phyloP scores from a whole-genome alignment of 192 early-diverging fungal species.

The Coemansia sp. region DNA sequence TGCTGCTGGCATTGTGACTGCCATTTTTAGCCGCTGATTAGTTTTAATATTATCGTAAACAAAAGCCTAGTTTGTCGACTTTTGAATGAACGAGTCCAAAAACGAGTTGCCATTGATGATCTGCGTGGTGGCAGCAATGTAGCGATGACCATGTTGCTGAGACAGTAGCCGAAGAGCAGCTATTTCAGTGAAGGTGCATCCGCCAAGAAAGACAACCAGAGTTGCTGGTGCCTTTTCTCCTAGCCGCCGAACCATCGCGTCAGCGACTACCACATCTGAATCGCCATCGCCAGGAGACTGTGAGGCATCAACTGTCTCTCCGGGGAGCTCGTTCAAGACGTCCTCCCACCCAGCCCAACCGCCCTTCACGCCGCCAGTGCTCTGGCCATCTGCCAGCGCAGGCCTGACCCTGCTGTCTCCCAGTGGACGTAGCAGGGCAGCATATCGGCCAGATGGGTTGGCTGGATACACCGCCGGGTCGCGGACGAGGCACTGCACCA shows the following conservation, averaged over 20 bases:
- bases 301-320: conserved; percentile 78
- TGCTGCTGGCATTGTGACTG: conserved; percentile 83
- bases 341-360: conserved; percentile 95
- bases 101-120: conserved; percentile 86
- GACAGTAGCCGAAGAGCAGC: conserved; percentile 89
- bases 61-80: not conserved
- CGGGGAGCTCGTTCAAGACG: conserved; percentile 76
- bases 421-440: conserved; percentile 46
- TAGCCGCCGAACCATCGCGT: conserved; percentile 45
- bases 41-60: not conserved
- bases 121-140: conserved; percentile 86
- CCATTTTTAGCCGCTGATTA: conserved; percentile 39
- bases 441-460: conserved; percentile 40
- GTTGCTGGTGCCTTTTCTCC: conserved; percentile 69
- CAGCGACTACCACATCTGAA: conserved; percentile 36
- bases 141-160: conserved; percentile 79
- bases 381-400: conserved; percentile 23
- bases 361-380: conserved; percentile 51
- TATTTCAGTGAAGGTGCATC: conserved; percentile 93
- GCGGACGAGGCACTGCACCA: conserved; percentile 78
- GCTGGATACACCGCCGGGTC: conserved; percentile 47
- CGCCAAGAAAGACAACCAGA: conserved; percentile 92
- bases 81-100: conserved; percentile 62
- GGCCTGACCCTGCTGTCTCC: conserved; percentile 35
- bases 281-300: conserved; percentile 66